Evolutionary conservation across 2,329 filamentous ascomycete species (phyloP).

Genomic region (Basipetospora chlamydospora): DNA sequence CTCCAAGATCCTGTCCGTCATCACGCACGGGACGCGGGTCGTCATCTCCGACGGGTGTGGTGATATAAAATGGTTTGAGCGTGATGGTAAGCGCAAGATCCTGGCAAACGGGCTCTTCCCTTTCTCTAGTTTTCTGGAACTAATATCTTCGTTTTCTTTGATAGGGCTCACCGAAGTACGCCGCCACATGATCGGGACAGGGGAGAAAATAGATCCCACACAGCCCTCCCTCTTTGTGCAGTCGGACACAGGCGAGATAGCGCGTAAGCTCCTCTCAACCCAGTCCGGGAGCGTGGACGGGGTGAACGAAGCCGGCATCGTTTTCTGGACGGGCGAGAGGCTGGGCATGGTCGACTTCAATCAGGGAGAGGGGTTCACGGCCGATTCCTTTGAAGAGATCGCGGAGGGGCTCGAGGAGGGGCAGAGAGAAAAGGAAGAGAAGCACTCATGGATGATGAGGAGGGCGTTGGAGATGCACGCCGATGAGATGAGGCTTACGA

Average conservation of each 20-base stretch:
- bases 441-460: constrained; percentile 58
- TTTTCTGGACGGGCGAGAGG: constrained; percentile 81
- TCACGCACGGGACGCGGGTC: constrained; percentile 66
- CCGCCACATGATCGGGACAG: constrained; percentile 40
- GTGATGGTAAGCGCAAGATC: constrained; percentile 54
- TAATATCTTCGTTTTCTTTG: too few relatives aligned
- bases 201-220: constrained; percentile 21
- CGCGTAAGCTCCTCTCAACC: constrained; percentile 62
- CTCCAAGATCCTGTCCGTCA: constrained; percentile 69
- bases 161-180: constrained; percentile 44
- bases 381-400: constrained; percentile 36
- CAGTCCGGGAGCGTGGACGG: constrained; percentile 16
- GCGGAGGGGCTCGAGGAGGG: constrained; percentile 28
- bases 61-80: constrained; percentile 78
- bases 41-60: constrained; percentile 77
- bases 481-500: constrained; percentile 1
- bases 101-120: too few relatives aligned
- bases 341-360: constrained; percentile 60
- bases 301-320: constrained; percentile 46
- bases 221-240: constrained; percentile 35
- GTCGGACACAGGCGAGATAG: constrained; percentile 53
- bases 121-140: too few relatives aligned
- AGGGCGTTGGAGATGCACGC: constrained; percentile 62
- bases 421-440: constrained; percentile 34
- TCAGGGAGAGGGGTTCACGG: constrained; percentile 29